Percentiles rank a stretch among this genome's conserved stretches.
Conservation (phyloP, 768 basidiomycete genomes). For the Termitomyces sp. region DNA sequence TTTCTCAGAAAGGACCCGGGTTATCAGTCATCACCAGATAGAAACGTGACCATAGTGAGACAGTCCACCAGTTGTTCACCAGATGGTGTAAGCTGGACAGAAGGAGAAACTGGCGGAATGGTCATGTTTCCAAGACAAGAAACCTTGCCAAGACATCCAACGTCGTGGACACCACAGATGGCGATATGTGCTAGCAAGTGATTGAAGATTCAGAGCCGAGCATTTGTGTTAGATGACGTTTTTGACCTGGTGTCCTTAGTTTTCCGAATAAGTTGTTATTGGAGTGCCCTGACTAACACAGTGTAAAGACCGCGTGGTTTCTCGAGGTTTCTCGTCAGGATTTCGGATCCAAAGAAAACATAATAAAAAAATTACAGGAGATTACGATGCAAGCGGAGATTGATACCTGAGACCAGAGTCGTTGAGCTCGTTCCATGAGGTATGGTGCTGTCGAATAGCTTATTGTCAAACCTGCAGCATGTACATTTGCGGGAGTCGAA, state of each 20-base stretch:
- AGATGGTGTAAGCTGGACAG: not conserved
- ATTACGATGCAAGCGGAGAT: too few species aligned
- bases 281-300: not conserved
- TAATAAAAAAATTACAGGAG: not conserved
- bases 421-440: not conserved
- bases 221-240: not conserved
- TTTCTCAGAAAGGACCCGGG: not conserved
- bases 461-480: not conserved
- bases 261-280: not conserved
- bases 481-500: not conserved
- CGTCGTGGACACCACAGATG: not conserved
- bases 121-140: not conserved
- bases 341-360: not conserved
- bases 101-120: not conserved
- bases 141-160: not conserved
- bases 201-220: not conserved
- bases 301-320: not conserved
- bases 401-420: not conserved
- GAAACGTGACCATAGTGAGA: not conserved
- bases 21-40: not conserved
- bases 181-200: not conserved
- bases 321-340: too few species aligned
- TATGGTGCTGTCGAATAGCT: not conserved
- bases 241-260: not conserved
- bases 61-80: not conserved